A percentile compares a stretch with the other conserved stretches of the same genome.
Conservation (phyloP, 345 rosid genomes). For the Trapa bicornis region DNA sequence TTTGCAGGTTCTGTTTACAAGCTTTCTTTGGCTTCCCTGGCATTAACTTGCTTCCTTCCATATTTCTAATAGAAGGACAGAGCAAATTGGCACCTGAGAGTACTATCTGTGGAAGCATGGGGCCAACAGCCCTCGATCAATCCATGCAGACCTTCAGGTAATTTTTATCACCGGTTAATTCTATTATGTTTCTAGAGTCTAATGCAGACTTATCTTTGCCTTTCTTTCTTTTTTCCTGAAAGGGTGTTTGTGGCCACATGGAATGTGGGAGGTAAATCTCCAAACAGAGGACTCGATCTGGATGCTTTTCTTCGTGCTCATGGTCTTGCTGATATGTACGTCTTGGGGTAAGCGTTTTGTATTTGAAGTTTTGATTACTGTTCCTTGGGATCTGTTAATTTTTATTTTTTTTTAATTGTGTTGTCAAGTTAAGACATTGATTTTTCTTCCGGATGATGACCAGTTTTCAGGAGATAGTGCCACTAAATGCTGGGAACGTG, state of each 20-base stretch:
- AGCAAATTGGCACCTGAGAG: slow-evolving; percentile 34
- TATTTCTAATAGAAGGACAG: slow-evolving; percentile 33
- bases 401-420: not conserved
- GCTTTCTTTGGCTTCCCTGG: not conserved
- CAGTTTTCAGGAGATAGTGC: slow-evolving; percentile 98
- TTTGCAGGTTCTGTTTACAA: not conserved
- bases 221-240: slow-evolving; percentile 9
- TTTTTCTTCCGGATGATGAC: not conserved
- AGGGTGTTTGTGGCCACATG: slow-evolving; percentile 94
- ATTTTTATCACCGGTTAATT: not conserved
- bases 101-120: slow-evolving; percentile 22
- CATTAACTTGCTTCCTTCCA: not conserved
- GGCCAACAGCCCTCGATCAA: slow-evolving; percentile 28
- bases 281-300: slow-evolving; percentile 44
- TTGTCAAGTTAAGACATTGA: not conserved
- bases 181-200: not conserved
- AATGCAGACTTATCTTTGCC: not conserved
- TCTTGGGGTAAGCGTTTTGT: slow-evolving; percentile 46
- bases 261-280: slow-evolving; percentile 94
- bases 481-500: slow-evolving; percentile 92
- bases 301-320: slow-evolving; percentile 56
- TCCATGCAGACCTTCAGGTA: slow-evolving; percentile 54
- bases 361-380: not conserved
- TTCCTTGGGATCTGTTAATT: not conserved
- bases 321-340: slow-evolving; percentile 58